Percentiles rank a stretch among this genome's conserved stretches.
These are phyloP conservation scores for Teratosphaeria nubilosa DNA, from an alignment of 2,329 filamentous ascomycete genomes.

Conservation along the genomic window DNA sequence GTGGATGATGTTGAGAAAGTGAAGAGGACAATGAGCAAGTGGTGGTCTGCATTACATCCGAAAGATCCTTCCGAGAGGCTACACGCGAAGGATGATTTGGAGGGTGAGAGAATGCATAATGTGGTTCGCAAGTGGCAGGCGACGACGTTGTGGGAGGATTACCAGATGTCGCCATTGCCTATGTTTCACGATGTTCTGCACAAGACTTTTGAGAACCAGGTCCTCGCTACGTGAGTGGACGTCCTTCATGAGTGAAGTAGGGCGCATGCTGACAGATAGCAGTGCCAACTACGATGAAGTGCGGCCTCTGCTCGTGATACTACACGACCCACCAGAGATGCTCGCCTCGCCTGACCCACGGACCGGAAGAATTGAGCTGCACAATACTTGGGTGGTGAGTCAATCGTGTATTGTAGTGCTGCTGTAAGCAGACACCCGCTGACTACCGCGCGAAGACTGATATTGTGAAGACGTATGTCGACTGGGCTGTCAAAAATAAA, in stretches of 20 bases:
- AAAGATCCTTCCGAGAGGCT: slow-evolving; percentile 34
- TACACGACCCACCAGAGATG: slow-evolving; percentile 58
- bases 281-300: slow-evolving; percentile 55
- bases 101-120: slow-evolving; percentile 61
- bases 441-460: slow-evolving; percentile 58
- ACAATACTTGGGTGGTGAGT: slow-evolving; percentile 82
- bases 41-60: slow-evolving; percentile 82
- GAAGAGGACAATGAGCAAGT: slow-evolving; percentile 49
- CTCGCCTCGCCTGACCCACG: slow-evolving; percentile 33
- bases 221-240: slow-evolving; percentile 23
- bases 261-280: slow-evolving; percentile 6
- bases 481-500: slow-evolving; percentile 66
- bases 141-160: slow-evolving; percentile 57
- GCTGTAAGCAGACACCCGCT: slow-evolving; percentile 26
- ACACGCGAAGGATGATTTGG: slow-evolving; percentile 12
- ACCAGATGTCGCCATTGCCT: slow-evolving; percentile 69
- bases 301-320: slow-evolving; percentile 66
- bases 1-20: slow-evolving; percentile 49
- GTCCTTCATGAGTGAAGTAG: neutral
- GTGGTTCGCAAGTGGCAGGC: slow-evolving; percentile 70
- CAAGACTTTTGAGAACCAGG: slow-evolving; percentile 20
- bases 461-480: slow-evolving; percentile 67
- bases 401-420: slow-evolving; percentile 14
- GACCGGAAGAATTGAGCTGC: slow-evolving; percentile 63
- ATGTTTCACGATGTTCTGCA: slow-evolving; percentile 56